Conservation (phyloP, 139 green algal species). For the Mesotaenium endlicherianum region DNA sequence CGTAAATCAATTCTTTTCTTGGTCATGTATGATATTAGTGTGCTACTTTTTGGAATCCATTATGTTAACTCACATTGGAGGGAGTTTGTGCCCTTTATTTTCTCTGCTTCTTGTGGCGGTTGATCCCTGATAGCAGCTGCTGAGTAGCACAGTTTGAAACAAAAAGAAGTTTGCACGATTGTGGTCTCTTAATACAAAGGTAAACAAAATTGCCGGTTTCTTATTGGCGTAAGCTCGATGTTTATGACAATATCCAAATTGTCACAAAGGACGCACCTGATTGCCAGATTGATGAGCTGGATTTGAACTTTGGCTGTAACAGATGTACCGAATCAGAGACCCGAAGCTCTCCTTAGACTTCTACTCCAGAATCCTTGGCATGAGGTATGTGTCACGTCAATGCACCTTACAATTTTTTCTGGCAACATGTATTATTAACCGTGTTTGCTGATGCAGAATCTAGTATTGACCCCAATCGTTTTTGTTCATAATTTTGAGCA, state of each 20-base stretch:
- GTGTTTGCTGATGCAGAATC: neutral
- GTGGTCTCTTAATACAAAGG: neutral
- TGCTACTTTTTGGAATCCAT: neutral
- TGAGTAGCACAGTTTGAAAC: neutral
- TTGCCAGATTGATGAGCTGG: neutral
- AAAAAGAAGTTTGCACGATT: neutral
- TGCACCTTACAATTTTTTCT: neutral
- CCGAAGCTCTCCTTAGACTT: conserved; percentile 39
- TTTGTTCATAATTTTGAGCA: neutral
- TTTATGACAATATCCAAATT: neutral
- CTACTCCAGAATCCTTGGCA: conserved; percentile 41
- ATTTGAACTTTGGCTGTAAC: neutral
- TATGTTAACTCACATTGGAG: neutral
- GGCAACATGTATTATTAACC: neutral
- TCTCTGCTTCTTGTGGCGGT: neutral
- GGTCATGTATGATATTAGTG: too few relatives aligned
- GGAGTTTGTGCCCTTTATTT: neutral
- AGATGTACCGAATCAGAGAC: conserved; percentile 52
- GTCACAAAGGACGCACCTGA: neutral
- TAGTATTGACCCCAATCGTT: neutral
- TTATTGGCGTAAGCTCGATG: neutral
- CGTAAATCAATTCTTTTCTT: neutral
- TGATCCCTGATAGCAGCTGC: neutral
- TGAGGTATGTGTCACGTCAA: conserved; percentile 21
- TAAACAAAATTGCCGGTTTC: neutral